Conservation (phyloP, 257 asterid species). For the Eustoma russellianum region DNA sequence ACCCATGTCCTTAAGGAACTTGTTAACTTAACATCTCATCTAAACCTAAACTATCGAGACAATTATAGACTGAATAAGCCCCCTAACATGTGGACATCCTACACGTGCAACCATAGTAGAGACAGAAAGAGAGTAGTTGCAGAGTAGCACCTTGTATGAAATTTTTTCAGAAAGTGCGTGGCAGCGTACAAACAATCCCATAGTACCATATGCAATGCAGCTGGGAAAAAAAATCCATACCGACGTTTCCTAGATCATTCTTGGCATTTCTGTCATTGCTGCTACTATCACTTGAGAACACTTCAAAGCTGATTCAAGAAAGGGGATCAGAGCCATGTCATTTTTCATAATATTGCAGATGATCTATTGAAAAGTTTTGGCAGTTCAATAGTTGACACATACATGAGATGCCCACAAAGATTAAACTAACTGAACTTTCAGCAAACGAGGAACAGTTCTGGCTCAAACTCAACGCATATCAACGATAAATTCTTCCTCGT, state of each 20-base stretch:
- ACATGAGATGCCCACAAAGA: constrained; percentile 58
- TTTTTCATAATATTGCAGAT: not conserved
- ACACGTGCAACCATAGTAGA: no score
- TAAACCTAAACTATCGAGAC: no score
- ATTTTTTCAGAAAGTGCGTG: no score
- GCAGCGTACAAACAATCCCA: no score
- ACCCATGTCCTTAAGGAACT: no score
- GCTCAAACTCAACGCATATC: constrained; percentile 43
- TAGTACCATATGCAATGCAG: no score
- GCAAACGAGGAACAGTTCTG: constrained; percentile 44
- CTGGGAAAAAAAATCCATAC: constrained; percentile 30
- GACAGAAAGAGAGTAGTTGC: no score
- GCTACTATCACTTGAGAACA: constrained; percentile 42
- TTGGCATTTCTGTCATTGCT: constrained; percentile 34
- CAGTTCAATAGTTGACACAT: constrained; percentile 16
- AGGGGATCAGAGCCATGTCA: constrained; percentile 15
- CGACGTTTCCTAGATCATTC: constrained; percentile 45
- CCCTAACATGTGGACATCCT: no score
- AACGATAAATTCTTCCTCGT: constrained; percentile 33
- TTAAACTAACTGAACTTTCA: constrained; percentile 35
- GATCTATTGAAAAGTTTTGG: not conserved
- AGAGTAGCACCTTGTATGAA: no score
- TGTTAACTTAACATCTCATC: no score
- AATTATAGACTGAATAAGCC: no score
- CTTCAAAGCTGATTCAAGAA: constrained; percentile 40